Evolutionary conservation across 108 stramenopile genomes (phyloP), one percentile per base, ranked within the genome.

Genomic region (Cyclotella choctawhatcheeana): DNA sequence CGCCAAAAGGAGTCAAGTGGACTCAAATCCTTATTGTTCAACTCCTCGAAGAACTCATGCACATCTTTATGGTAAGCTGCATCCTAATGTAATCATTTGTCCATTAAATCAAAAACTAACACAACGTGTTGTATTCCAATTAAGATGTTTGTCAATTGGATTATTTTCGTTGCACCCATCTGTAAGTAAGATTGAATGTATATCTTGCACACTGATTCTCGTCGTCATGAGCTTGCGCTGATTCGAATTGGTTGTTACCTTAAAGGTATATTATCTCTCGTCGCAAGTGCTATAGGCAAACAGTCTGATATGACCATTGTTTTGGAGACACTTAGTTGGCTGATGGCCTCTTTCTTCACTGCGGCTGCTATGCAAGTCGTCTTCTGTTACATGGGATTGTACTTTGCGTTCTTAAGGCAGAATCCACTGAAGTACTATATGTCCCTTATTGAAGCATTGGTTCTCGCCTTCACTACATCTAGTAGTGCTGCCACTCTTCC

Each of bases 401-500:
- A 66, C 55, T 40, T 8, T 12, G 6, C 6, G 8, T 40, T 40
- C 37, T 12, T 6, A 8, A 6, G 37, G 12, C 12, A 6, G 8
- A 40, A 40, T 40, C 37, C 37, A 40, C 12, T 40, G 6, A 12
- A 40, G 6, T 40, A 40, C 37, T 40, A 8, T 45, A 35, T 47
- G 29, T 21, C 50, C 24, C 48, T 77, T 29, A 53, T 73, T 24
- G 74, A 75, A 7, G 76, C 71, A 21, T 56, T 59, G 25, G 72
- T 58, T 30, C 44, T 67, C 18, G 81, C 81, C 2, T 77, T 82
- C 25, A 70, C 76, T 21, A 67, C 71, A 24, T 53, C 75, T 3
- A 70, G 68, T 17, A 73, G 71, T 47, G 81, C 81, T 47, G 81
- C 81, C 16, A 82, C 76, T 30, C 16, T 82, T 21, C 81, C 81